Base-by-base conservation (phyloP, 2,329 filamentous ascomycete species). In the Exophiala bonariae region DNA sequence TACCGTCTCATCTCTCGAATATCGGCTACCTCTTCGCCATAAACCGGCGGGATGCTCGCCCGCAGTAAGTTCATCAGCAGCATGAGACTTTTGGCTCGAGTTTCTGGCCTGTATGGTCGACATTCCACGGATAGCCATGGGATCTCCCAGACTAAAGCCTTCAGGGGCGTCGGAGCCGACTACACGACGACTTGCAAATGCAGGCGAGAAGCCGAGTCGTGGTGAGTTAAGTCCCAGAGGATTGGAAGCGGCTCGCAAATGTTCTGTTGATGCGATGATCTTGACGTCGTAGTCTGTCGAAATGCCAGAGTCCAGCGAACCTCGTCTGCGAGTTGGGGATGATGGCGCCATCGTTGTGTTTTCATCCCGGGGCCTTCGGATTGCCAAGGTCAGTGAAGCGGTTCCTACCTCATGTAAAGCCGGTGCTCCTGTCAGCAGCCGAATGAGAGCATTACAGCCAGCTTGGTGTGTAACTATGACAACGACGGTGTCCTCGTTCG, bases 391-490 rank as follows among this genome's bases (percentile, higher is more conserved):
- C 39, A 99, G 76, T 3, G 91, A 96, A 1, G 92, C 88, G 70
- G 95, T 87, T 20, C 85, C 86, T 13, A 97, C 86, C 63, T 97
- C 91, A 61, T 95, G 82, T 11, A 99, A 77, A 0, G 95, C 90
- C 0, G 93, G 92, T 61, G 96, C 87, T 50, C 92, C 87, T 0
- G 91, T 95, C 55, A 99, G 80, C 19, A 90, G 90, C 10, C 92
- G 90, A 53, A 99, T 91, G 35, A 99, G 71, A 2, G 93, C 93
- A 70, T 99, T 99, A 69, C 92, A 96, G 31, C 93, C 93, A 11
- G 93, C 93, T 18, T 92, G 92, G 63, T 99, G 93, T 0, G 93
- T 96, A 17, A 99, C 87, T 6, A 99, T 71, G 32, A 99, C 77
- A 13, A 99, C 74, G 1, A 97, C 84, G 1, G 90, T 80, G 58